Evolutionary conservation across 331 rosid species (phyloP).

Genomic region (Erythrophleum ivorense): DNA sequence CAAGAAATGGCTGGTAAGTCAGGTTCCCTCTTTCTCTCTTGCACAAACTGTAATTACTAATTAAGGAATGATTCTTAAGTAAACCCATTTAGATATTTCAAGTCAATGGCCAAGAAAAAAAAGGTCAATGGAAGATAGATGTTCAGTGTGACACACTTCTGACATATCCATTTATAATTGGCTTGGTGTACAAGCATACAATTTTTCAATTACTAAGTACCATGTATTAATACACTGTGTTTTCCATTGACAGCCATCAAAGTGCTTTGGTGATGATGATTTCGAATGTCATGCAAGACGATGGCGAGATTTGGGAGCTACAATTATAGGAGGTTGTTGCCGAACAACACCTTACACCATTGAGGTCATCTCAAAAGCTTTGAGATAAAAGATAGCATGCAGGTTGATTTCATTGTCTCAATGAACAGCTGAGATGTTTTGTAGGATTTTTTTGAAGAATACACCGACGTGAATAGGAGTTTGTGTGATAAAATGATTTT

Average conservation of each 20-base stretch:
- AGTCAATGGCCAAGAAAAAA: not conserved
- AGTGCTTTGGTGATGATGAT: slow-evolving; percentile 64
- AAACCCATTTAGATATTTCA: not conserved
- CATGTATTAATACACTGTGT: not conserved
- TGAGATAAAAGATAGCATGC: slow-evolving; percentile 43
- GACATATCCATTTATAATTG: not conserved
- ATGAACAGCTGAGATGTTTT: slow-evolving; percentile 1
- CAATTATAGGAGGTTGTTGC: slow-evolving; percentile 88
- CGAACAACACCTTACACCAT: slow-evolving; percentile 83
- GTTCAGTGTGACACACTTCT: not conserved
- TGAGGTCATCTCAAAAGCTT: slow-evolving; percentile 65
- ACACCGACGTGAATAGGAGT: too few species aligned
- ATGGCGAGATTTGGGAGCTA: slow-evolving; percentile 86
- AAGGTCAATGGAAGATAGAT: not conserved
- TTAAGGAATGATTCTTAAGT: not conserved
- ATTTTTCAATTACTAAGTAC: not conserved
- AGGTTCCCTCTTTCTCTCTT: not conserved
- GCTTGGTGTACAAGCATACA: too few species aligned
- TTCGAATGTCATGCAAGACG: slow-evolving; percentile 61
- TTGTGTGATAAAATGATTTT: too few species aligned
- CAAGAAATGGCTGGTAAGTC: slow-evolving; percentile 86
- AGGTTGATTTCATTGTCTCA: slow-evolving; percentile 10
- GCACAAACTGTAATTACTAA: not conserved
- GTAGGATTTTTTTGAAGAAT: not conserved
- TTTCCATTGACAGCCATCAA: slow-evolving; percentile 67